phyloP scores from a whole-genome alignment of 306 rosid species.

The Morella rubra region DNA sequence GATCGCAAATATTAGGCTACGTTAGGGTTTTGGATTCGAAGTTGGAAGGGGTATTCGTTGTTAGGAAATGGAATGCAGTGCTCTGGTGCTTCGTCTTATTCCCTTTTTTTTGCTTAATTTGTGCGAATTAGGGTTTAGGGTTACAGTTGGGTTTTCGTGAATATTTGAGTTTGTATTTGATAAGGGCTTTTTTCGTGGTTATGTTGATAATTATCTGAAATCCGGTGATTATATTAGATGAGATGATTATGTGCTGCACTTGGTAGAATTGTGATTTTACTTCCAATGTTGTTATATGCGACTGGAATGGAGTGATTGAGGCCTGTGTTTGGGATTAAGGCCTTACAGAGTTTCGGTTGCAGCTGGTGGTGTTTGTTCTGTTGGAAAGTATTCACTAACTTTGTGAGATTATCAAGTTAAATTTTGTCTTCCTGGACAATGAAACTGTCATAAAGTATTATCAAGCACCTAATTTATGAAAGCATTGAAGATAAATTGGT shows the following conservation, averaged over 20 bases:
- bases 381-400: background rate
- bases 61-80: background rate
- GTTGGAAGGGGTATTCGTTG: background rate
- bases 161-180: background rate
- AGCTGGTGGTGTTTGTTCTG: background rate
- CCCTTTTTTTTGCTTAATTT: background rate
- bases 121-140: background rate
- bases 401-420: background rate
- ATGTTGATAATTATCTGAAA: background rate
- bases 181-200: background rate
- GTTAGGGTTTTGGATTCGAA: constrained; percentile 37
- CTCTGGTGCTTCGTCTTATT: background rate
- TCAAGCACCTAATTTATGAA: background rate
- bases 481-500: background rate
- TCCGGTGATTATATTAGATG: background rate
- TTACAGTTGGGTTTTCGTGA: background rate
- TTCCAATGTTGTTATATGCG: background rate
- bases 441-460: background rate
- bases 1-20: constrained; percentile 24
- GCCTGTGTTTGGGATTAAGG: background rate
- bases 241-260: background rate
- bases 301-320: background rate
- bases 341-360: background rate
- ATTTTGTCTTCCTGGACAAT: background rate
- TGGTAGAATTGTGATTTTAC: background rate